Evolutionary conservation across 768 basidiomycete species (phyloP), one percentile per base, ranked within the genome.

Genomic region (Russula abietina): DNA sequence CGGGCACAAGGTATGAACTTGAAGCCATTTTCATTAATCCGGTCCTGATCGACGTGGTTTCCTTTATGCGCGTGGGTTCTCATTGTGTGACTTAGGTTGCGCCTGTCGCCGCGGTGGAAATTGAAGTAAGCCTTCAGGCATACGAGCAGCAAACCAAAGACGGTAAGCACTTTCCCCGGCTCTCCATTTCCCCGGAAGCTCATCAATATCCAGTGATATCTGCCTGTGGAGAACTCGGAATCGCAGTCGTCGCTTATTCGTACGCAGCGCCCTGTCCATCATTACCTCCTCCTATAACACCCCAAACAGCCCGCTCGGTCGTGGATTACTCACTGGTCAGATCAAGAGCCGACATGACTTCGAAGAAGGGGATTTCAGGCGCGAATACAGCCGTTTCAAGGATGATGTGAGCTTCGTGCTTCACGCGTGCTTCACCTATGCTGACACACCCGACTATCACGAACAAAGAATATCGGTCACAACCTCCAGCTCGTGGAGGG

Each of bases 121-220:
- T 88, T 56, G 88, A 89, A 70, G 73, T 86, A 46, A 86, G 83
- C 67, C 79, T 82, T 2, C 86, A 83, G 78, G 76, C 80, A 2
- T 84, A 83, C 56, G 82, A 83, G 62, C 74, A 76, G 26, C 76
- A 83, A 57, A 78, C 82, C 17, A 78, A 77, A 66, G 74, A 78
- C 19, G 78, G 78, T 77, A 56, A 36, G 69, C 43, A 17, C 38
- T 16, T 24, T 33, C 32, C 32, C 6, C 6, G 26, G 39, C 57
- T 36, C 17, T 28, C 32, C 4, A 9, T n/a, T 9, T 0, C 16
- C 16, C 4, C 14, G 45, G 8, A 32, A 30, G 38, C 52, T 32
- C 1, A 48, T 41, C 19, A 19, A 36, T 28, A 38, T 12, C 57
- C 8, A 75, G 85, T 85, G 12, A 78, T 87, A 61, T 76, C 76